Evolutionary conservation across 1,284 basidiomycete genomes (phyloP), one percentile per base, ranked within the genome.

Genomic region (Amylostereum areolatum): DNA sequence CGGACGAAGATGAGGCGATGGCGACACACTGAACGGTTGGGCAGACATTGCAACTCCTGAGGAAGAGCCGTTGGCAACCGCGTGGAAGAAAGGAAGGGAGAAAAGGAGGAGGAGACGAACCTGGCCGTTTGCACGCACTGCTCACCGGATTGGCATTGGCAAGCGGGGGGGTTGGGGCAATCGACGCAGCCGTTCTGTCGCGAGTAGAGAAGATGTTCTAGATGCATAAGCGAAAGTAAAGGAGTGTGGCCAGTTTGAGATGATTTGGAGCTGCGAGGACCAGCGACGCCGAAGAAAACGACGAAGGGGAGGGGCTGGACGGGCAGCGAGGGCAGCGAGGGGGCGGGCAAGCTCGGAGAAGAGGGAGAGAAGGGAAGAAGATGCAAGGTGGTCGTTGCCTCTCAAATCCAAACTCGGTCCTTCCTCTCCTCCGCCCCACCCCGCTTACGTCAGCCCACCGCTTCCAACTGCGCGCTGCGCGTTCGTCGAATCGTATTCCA

Each of bases 41-140:
- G 58, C 86, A 89, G 1, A 68, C 66, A 43, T 61, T 58, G 58
- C 86, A 88, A 50, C 70, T 71, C 68, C 85, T 89, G 59, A 34
- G 50, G 33, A 41, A 40, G 31, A 49, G 49, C 41, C 43, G 55
- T 40, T 43, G 52, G 47, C 47, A 42, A 50, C 42, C 53, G 52
- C 50, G 51, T 42, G 46, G 33, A 30, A 48, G 42, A 50, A 47
- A 35, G 39, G 52, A 49, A 52, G 55, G 48, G 29, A 45, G n/a
- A 35, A 51, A 43, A 42, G 46, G 40, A 39, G 9, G 35, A 33
- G 11, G 44, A 31, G 9, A 71, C 74, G 33, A 42, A 85, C 86
- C 75, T 75, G 59, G 70, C 75, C 53, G 80, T 80, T 56, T 73
- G 70, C 49, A 82, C 61, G 61, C 86, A 89, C 12, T 69, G 66